Conservation (phyloP, 2,329 filamentous ascomycete species). For the Colletotrichum lini region DNA sequence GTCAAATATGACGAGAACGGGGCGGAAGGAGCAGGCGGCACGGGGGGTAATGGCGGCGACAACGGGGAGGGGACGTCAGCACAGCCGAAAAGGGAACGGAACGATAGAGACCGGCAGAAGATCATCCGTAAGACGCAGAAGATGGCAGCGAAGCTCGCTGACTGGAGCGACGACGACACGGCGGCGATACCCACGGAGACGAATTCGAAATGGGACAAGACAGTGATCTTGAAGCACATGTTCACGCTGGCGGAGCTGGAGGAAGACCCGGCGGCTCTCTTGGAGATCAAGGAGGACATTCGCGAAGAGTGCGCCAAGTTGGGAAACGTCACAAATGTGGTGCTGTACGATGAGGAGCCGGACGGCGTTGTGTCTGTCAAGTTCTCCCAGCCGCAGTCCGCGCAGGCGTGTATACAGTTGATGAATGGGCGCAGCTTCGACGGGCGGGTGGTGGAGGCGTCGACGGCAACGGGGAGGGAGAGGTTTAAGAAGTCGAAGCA, state of each 20-base stretch:
- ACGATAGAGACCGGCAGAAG: slow-evolving; percentile 83
- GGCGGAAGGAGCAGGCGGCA: slow-evolving; percentile 39
- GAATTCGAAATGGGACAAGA: slow-evolving; percentile 76
- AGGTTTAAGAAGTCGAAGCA: slow-evolving; percentile 79
- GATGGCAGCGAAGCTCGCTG: slow-evolving; percentile 89
- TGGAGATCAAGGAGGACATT: slow-evolving; percentile 96
- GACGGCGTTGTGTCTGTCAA: slow-evolving; percentile 89
- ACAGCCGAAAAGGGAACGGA: slow-evolving; percentile 51
- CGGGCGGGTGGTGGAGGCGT: slow-evolving; percentile 79
- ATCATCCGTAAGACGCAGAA: slow-evolving; percentile 93
- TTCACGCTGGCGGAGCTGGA: slow-evolving; percentile 90
- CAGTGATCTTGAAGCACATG: slow-evolving; percentile 92
- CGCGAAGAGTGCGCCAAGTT: slow-evolving; percentile 90
- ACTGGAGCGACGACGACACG: slow-evolving; percentile 94
- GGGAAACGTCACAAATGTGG: slow-evolving; percentile 90
- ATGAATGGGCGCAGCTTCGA: slow-evolving; percentile 89
- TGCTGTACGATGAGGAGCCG: slow-evolving; percentile 88
- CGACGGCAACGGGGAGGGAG: slow-evolving; percentile 79
- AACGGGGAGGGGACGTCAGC: slow-evolving; percentile 56
- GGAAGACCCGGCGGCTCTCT: slow-evolving; percentile 84
- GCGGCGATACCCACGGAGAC: slow-evolving; percentile 62
- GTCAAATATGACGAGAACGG: slow-evolving; percentile 75
- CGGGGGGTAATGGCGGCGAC: slow-evolving; percentile 43
- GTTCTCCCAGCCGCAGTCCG: slow-evolving; percentile 80
- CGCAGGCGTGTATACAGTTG: slow-evolving; percentile 77